Conservation (phyloP, 495 filamentous ascomycete genomes). For the Penicillium verhagenii region DNA sequence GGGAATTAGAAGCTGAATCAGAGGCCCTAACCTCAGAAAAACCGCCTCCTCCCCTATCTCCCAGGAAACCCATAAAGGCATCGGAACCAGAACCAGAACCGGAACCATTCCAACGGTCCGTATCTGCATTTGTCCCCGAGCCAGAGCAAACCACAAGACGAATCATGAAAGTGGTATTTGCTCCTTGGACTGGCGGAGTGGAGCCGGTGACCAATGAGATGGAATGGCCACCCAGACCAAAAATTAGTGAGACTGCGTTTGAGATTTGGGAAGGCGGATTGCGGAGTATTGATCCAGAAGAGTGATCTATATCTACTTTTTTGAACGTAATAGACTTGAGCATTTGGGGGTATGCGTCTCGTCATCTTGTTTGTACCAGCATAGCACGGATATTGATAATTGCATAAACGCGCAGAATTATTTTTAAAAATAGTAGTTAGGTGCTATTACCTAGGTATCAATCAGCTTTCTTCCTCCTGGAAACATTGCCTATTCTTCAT, state of each 20-base stretch:
- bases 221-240: not conserved
- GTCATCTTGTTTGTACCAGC: not conserved
- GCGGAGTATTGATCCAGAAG: slow-evolving; percentile 15
- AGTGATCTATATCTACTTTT: slow-evolving; percentile 4
- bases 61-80: not conserved
- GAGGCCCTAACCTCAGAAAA: not conserved
- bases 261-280: slow-evolving; percentile 53
- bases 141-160: slow-evolving; percentile 40
- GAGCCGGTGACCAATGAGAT: not conserved
- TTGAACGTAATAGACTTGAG: not conserved
- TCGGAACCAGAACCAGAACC: not conserved
- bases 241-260: slow-evolving; percentile 42
- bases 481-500: no score
- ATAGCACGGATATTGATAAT: not conserved
- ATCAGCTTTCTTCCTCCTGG: no score
- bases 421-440: no score
- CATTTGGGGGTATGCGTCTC: not conserved
- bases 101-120: not conserved
- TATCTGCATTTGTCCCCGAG: not conserved
- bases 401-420: not conserved
- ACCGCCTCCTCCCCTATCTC: not conserved
- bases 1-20: not conserved
- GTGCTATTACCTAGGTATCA: no score
- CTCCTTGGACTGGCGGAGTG: slow-evolving; percentile 55
- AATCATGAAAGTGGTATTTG: slow-evolving; percentile 80